A percentile compares a stretch with the other conserved stretches of the same genome.
phyloP scores from a whole-genome alignment of 495 filamentous ascomycete genomes.

The Penicillium daleae region DNA sequence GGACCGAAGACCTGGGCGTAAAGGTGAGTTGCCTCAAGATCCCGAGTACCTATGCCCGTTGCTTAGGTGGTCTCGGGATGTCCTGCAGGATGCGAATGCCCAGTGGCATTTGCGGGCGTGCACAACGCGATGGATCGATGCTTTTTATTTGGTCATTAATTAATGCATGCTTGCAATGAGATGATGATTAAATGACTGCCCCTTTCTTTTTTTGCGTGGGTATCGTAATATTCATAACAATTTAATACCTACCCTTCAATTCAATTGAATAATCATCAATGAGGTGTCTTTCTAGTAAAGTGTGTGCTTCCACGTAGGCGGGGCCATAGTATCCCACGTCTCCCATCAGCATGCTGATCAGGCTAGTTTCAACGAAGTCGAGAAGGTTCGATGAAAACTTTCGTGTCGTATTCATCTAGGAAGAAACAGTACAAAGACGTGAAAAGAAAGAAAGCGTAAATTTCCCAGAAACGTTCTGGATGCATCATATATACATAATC shows the following conservation, averaged over 20 bases:
- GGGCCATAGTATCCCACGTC: too few species aligned
- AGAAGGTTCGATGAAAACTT: too few species aligned
- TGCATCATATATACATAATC: constrained; percentile 25
- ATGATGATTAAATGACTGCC: constrained; percentile 2
- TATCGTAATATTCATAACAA: constrained; percentile 1
- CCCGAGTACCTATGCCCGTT: background rate
- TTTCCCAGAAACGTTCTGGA: background rate
- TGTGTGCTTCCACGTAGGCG: too few species aligned
- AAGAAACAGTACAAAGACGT: background rate
- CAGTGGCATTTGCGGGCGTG: background rate
- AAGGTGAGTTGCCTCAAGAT: background rate
- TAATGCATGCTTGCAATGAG: constrained; percentile 11
- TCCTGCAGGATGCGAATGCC: background rate
- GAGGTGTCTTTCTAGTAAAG: too few species aligned
- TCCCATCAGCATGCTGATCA: too few species aligned
- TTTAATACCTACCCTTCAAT: constrained; percentile 3
- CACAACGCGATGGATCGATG: background rate
- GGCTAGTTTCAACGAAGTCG: background rate
- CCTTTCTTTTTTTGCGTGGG: background rate
- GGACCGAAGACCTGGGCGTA: constrained; percentile 57
- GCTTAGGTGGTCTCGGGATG: background rate
- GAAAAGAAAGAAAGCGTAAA: background rate
- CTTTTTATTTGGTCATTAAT: constrained; percentile 2
- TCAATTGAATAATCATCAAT: background rate
- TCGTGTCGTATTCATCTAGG: background rate